Percentiles rank a stretch among this genome's conserved stretches.
Conservation (phyloP, 805 yeast species). For the Hanseniaspora lachancei region DNA sequence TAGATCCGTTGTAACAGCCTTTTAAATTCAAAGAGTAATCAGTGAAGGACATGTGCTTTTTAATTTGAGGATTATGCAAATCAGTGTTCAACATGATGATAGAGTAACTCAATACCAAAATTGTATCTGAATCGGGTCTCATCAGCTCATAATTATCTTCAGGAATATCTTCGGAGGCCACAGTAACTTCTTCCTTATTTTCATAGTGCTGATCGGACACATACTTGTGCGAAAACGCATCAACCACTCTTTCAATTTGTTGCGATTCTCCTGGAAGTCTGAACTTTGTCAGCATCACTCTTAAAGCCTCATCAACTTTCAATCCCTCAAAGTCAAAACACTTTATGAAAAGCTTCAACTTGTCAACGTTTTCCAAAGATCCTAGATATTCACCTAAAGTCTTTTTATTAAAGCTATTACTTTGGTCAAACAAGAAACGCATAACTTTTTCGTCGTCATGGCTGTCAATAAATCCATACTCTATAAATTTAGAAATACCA, state of each 20-base stretch:
- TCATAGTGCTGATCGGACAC: slow-evolving; percentile 45
- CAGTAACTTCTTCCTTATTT: slow-evolving; percentile 13
- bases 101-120: slow-evolving; percentile 79
- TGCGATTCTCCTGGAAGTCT: slow-evolving; percentile 96
- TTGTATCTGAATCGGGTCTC: slow-evolving; percentile 71
- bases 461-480: slow-evolving; percentile 48
- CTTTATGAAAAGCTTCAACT: slow-evolving; percentile 52
- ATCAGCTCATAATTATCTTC: slow-evolving; percentile 34
- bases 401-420: slow-evolving; percentile 75
- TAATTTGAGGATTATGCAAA: slow-evolving; percentile 81
- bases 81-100: slow-evolving; percentile 92
- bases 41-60: slow-evolving; percentile 77
- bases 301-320: slow-evolving; percentile 85
- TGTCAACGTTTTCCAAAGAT: slow-evolving; percentile 49
- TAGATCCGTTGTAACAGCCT: slow-evolving; percentile 63
- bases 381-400: slow-evolving; percentile 77
- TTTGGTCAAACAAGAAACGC: slow-evolving; percentile 58
- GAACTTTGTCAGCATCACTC: slow-evolving; percentile 68
- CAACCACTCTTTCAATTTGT: slow-evolving; percentile 86
- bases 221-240: slow-evolving; percentile 70
- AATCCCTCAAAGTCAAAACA: slow-evolving; percentile 62
- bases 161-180: slow-evolving; percentile 14
- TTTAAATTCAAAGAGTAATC: slow-evolving; percentile 68
- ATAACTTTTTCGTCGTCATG: slow-evolving; percentile 54
- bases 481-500: slow-evolving; percentile 56